These are phyloP conservation scores for Chytriomyces sp. DNA, from an alignment of 192 early-diverging fungal species.

Conservation along the genomic window DNA sequence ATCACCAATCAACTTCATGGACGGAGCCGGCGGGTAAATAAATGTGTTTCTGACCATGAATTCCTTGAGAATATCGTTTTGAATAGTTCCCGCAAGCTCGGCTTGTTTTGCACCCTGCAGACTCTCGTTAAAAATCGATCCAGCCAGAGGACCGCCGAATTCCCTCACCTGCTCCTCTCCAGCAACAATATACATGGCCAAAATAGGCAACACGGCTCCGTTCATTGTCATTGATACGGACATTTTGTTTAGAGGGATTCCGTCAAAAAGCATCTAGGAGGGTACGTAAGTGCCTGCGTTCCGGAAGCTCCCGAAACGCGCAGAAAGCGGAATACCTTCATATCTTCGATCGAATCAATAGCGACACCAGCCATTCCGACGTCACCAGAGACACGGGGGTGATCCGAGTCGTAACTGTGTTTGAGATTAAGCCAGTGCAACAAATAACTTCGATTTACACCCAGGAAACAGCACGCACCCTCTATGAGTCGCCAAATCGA, in stretches of 20 bases:
- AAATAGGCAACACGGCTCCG: constrained; percentile 87
- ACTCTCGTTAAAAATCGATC: background rate
- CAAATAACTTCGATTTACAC: background rate
- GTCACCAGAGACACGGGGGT: constrained; percentile 85
- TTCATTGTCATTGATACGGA: constrained; percentile 96
- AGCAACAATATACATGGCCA: constrained; percentile 89
- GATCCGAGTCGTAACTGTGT: constrained; percentile 81
- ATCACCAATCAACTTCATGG: constrained; percentile 88
- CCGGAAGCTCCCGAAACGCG: background rate
- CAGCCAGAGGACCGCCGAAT: too few relatives aligned
- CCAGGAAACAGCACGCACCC: constrained; percentile 54
- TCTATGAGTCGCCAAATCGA: constrained; percentile 88
- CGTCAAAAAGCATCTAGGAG: constrained; percentile 68
- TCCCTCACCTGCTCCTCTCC: constrained; percentile 74
- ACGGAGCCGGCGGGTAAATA: constrained; percentile 89
- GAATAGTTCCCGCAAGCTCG: constrained; percentile 85
- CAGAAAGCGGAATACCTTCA: constrained; percentile 73
- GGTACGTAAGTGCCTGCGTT: background rate
- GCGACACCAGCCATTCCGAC: constrained; percentile 94
- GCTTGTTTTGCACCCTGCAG: constrained; percentile 68
- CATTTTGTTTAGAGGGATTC: constrained; percentile 86
- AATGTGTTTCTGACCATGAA: constrained; percentile 96
- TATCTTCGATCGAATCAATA: constrained; percentile 90
- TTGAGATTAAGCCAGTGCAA: background rate
- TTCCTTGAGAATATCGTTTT: constrained; percentile 92